Percentiles rank a stretch among this genome's conserved stretches.
phyloP scores from a whole-genome alignment of 345 rosid species.

The Lepidium sativum region DNA sequence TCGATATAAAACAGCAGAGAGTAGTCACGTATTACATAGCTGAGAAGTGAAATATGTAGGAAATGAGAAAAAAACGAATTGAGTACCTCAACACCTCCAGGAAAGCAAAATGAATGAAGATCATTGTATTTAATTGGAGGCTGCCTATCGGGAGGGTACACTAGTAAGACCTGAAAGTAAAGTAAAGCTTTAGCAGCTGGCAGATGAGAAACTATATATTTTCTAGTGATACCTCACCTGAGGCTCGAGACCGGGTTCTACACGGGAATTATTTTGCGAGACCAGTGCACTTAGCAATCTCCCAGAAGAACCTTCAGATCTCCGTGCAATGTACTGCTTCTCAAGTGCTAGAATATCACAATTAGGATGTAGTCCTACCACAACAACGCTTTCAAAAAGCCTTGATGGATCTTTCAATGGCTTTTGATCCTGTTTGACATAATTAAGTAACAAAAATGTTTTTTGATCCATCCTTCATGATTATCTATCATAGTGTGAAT shows the following conservation, averaged over 20 bases:
- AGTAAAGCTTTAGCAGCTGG: constrained; percentile 16
- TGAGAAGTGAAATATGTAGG: background rate
- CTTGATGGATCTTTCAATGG: constrained; percentile 73
- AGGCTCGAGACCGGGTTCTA: constrained; percentile 77
- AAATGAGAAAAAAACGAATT: background rate
- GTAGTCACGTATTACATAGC: background rate
- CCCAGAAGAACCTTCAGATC: constrained; percentile 52
- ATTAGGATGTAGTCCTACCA: constrained; percentile 88
- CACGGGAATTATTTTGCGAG: constrained; percentile 58
- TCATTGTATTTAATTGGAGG: constrained; percentile 78
- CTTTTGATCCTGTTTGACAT: constrained; percentile 63
- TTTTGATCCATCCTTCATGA: constrained; percentile 6
- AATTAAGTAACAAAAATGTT: background rate
- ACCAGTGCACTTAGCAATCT: constrained; percentile 45
- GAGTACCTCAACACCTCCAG: constrained; percentile 83
- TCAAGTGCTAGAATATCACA: constrained; percentile 77
- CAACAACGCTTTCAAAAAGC: constrained; percentile 91
- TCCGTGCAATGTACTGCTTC: constrained; percentile 48
- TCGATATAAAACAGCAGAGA: background rate
- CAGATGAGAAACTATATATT: background rate
- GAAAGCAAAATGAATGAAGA: constrained; percentile 91
- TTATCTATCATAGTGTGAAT: background rate
- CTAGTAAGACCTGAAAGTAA: constrained; percentile 69
- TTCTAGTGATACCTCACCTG: constrained; percentile 38
- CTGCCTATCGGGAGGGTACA: constrained; percentile 79